A percentile compares a stretch with the other conserved stretches of the same genome.
These are phyloP conservation scores for Cercospora sesami DNA, from an alignment of 2,329 filamentous ascomycete genomes.

Conservation along the genomic window DNA sequence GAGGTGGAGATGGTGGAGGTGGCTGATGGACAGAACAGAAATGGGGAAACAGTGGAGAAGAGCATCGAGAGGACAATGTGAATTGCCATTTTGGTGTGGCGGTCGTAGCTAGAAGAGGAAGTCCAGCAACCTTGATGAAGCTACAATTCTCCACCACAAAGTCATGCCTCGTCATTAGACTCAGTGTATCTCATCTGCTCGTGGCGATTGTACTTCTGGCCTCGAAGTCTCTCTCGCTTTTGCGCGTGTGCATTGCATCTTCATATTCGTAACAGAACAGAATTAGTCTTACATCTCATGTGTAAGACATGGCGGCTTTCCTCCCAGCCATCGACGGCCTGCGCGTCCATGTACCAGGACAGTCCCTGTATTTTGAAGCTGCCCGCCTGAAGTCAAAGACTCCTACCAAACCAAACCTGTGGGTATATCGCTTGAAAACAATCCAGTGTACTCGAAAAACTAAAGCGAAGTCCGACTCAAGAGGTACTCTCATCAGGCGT, in stretches of 20 bases:
- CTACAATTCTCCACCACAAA: neutral
- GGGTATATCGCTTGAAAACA: constrained; percentile 24
- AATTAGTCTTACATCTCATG: neutral
- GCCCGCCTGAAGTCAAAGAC: neutral
- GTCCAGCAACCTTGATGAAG: neutral
- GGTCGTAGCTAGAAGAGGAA: neutral
- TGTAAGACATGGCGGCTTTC: neutral
- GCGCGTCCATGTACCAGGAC: neutral
- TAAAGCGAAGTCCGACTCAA: constrained; percentile 7
- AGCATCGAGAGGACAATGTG: neutral
- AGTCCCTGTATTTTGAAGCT: constrained; percentile 7
- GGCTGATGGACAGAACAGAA: neutral
- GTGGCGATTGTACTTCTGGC: constrained; percentile 3
- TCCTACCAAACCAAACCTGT: constrained; percentile 16
- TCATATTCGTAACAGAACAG: constrained; percentile 7
- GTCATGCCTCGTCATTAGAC: neutral
- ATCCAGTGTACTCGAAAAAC: constrained; percentile 12
- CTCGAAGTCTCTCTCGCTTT: neutral
- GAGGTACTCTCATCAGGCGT: constrained; percentile 22
- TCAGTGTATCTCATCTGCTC: constrained; percentile 6
- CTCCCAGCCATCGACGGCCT: neutral
- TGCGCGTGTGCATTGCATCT: neutral
- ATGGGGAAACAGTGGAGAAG: neutral
- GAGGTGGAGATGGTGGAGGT: neutral
- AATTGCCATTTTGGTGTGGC: neutral